These are phyloP conservation scores for Pseudogymnoascus sp. DNA, from an alignment of 2,329 filamentous ascomycete genomes.

Conservation along the genomic window DNA sequence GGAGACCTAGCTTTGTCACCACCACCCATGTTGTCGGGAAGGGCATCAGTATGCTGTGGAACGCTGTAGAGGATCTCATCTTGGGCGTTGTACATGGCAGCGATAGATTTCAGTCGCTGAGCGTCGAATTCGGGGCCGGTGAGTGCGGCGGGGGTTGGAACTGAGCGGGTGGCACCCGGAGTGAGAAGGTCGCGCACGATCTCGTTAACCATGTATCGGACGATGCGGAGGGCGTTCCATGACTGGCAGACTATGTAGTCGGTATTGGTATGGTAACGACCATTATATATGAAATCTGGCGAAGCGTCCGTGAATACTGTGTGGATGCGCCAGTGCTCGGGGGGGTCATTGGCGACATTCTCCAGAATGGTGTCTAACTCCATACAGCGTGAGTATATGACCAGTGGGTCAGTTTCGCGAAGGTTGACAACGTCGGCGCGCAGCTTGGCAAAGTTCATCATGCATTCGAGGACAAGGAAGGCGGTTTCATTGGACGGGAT, in stretches of 20 bases:
- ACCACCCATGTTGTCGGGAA: background rate
- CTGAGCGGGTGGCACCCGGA: conserved; percentile 3
- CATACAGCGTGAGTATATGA: conserved; percentile 18
- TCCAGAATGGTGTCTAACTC: conserved; percentile 20
- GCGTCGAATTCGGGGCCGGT: conserved; percentile 16
- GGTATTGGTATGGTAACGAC: conserved; percentile 22
- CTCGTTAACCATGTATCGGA: conserved; percentile 20
- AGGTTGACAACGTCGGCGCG: conserved; percentile 32
- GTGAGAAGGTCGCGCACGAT: conserved; percentile 16
- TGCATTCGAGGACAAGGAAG: background rate
- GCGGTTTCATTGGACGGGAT: conserved; percentile 22
- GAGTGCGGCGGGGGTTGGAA: conserved; percentile 15
- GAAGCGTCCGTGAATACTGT: conserved; percentile 19
- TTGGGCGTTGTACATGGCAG: conserved; percentile 16
- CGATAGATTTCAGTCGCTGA: conserved; percentile 20
- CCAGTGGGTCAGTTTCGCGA: conserved; percentile 10
- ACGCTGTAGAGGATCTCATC: conserved; percentile 21
- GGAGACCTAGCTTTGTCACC: background rate
- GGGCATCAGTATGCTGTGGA: conserved; percentile 17
- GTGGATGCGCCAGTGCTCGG: conserved; percentile 19
- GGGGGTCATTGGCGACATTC: conserved; percentile 11
- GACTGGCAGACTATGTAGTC: conserved; percentile 22
- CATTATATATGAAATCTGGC: conserved; percentile 19
- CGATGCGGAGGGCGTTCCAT: conserved; percentile 21
- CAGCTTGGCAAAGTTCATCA: conserved; percentile 35